Conservation (phyloP, 2,329 filamentous ascomycete genomes). For the Colletotrichum horii region DNA sequence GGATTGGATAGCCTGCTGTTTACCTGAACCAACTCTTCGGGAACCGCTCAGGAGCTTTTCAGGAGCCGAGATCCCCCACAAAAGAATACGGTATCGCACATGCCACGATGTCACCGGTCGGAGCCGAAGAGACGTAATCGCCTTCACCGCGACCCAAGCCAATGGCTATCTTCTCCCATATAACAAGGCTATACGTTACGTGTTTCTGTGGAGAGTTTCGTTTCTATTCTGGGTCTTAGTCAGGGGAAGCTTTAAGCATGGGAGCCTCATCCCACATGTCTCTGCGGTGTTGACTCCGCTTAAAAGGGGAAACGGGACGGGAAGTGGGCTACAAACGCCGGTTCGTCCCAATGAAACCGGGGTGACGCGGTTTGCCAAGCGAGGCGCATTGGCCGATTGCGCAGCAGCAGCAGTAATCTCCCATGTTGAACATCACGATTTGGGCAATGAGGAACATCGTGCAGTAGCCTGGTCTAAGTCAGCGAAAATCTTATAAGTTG, state of each 20-base stretch:
- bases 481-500: not conserved
- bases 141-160: not conserved
- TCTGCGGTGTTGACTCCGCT: not conserved
- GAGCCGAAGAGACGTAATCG: not conserved
- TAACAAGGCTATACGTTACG: not conserved
- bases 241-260: not conserved
- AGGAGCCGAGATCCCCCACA: not conserved
- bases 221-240: not conserved
- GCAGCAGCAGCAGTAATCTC: not conserved
- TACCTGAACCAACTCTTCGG: not conserved
- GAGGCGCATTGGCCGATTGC: slow-evolving; percentile 10
- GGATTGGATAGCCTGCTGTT: not conserved
- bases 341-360: not conserved
- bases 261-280: not conserved
- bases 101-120: not conserved
- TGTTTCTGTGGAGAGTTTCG: not conserved
- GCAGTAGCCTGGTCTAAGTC: not conserved
- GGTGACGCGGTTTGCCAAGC: not conserved
- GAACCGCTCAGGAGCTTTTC: not conserved
- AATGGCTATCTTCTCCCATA: not conserved
- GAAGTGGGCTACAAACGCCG: slow-evolving; percentile 1
- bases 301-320: not conserved
- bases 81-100: not conserved
- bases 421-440: not conserved
- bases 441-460: not conserved